phyloP scores from a whole-genome alignment of 2,329 filamentous ascomycete species.

The Penicillium occitanis region DNA sequence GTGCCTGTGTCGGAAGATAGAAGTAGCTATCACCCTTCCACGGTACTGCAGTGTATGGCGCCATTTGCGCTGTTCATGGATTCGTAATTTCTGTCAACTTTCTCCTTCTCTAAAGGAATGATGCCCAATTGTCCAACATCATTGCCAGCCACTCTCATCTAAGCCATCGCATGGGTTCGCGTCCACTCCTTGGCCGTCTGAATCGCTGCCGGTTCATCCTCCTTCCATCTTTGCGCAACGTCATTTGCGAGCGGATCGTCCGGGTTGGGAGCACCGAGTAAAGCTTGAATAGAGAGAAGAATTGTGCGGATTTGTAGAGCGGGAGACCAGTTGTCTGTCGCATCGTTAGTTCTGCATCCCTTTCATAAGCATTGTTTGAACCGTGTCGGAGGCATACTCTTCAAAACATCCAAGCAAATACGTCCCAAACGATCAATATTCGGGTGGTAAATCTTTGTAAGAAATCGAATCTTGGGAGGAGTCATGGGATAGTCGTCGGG shows the following conservation, averaged over 20 bases:
- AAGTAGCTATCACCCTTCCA: not conserved
- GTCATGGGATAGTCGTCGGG: slow-evolving; percentile 99
- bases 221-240: slow-evolving; percentile 97
- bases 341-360: slow-evolving; percentile 23
- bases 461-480: slow-evolving; percentile 94
- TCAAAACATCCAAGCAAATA: slow-evolving; percentile 95
- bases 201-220: slow-evolving; percentile 89
- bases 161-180: slow-evolving; percentile 69
- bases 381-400: slow-evolving; percentile 64
- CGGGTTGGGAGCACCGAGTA: slow-evolving; percentile 93
- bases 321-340: slow-evolving; percentile 92
- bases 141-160: slow-evolving; percentile 19
- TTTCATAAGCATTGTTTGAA: slow-evolving; percentile 12
- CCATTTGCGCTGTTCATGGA: slow-evolving; percentile 6
- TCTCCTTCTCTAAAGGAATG: not conserved
- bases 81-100: not conserved
- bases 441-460: slow-evolving; percentile 98
- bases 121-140: not conserved
- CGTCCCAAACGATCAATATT: slow-evolving; percentile 97
- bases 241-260: slow-evolving; percentile 98
- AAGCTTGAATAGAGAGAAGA: slow-evolving; percentile 94
- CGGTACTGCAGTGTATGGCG: not conserved
- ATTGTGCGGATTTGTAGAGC: slow-evolving; percentile 97
- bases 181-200: slow-evolving; percentile 93
- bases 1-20: not conserved